Evolutionary conservation across 805 yeast genomes (phyloP), one percentile per base, ranked within the genome.

Genomic region (Candida tibetensis): DNA sequence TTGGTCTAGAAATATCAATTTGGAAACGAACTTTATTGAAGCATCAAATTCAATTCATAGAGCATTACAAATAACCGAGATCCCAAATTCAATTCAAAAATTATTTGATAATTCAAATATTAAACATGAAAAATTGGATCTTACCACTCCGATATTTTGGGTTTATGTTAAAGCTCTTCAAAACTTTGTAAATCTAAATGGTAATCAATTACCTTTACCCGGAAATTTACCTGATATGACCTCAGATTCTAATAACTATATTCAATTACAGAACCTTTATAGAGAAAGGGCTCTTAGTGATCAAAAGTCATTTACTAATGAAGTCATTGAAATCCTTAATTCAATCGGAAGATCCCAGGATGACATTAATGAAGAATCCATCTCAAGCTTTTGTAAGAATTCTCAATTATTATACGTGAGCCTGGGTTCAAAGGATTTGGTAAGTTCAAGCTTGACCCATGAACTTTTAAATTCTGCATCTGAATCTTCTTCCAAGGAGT

Each of bases 171-270:
- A 58, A 28, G 84, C 89, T 0, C 62, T 87, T 34, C 62, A 70
- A 30, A 42, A 47, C 5, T 88, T 79, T 55, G 69, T 79, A 0
- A 44, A 35, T 0, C 30, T 32, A 28, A 58, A 64, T 16, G 51
- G 57, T 13, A 61, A 66, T 1, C 55, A 62, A 4, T 64, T 86
- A n/a, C 95, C 96, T 0, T 58, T 87, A 2, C 70, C 82, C 2
- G 96, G 95, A 0, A 72, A 65, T 0, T 54, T 90, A 4, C 95
- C 96, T 0, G 98, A 90, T 56, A 91, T 91, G 96, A 83, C 85
- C 15, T 77, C 95, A 0, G 78, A 80, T 44, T 82, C 96, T 0
- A 58, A 61, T 6, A 67, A 67, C 39, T 91, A 85, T 55, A 66
- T 82, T 2, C 57, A 51, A 6, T 59, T 91, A 26, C 84, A 81